A percentile compares a stretch with the other conserved stretches of the same genome.
Conservation (phyloP, 2,329 filamentous ascomycete genomes). For the Arthrobotrys pseudoclavata region DNA sequence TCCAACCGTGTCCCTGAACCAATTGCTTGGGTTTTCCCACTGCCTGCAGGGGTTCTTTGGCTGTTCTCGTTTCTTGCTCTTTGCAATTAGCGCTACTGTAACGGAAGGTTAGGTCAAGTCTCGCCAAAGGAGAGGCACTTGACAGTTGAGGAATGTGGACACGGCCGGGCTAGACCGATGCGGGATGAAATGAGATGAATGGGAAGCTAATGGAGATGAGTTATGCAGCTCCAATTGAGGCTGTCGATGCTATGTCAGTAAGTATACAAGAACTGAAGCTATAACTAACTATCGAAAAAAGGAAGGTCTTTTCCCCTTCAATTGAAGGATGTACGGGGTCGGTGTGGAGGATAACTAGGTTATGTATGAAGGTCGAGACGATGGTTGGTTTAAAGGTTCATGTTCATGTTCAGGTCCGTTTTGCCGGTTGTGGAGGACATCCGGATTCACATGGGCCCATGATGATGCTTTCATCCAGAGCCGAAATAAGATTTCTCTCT, state of each 20-base stretch:
- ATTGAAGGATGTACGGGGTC: not conserved
- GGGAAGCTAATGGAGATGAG: conserved; percentile 24
- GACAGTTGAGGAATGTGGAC: conserved; percentile 52
- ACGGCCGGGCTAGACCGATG: conserved; percentile 37
- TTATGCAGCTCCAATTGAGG: conserved; percentile 21
- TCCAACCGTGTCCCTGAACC: conserved; percentile 58
- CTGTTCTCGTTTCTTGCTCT: conserved; percentile 11
- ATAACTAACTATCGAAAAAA: conserved; percentile 2
- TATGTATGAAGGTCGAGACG: conserved; percentile 1
- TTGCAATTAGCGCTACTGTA: conserved; percentile 24
- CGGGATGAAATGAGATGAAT: conserved; percentile 38
- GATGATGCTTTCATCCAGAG: conserved; percentile 36
- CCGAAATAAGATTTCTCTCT: conserved; percentile 22
- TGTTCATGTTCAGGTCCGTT: conserved; percentile 8
- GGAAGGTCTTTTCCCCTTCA: not conserved
- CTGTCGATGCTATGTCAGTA: not conserved
- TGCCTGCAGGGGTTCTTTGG: conserved; percentile 20
- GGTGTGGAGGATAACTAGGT: not conserved
- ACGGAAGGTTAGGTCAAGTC: conserved; percentile 21
- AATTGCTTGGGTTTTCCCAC: conserved; percentile 36
- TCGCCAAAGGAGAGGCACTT: conserved; percentile 29
- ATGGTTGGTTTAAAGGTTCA: conserved; percentile 4
- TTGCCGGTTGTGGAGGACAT: conserved; percentile 16
- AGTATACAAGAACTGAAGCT: not conserved
- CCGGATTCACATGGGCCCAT: conserved; percentile 48